Evolutionary conservation across 495 filamentous ascomycete genomes (phyloP).

Genomic region (Aspergillus incahuasiensis): DNA sequence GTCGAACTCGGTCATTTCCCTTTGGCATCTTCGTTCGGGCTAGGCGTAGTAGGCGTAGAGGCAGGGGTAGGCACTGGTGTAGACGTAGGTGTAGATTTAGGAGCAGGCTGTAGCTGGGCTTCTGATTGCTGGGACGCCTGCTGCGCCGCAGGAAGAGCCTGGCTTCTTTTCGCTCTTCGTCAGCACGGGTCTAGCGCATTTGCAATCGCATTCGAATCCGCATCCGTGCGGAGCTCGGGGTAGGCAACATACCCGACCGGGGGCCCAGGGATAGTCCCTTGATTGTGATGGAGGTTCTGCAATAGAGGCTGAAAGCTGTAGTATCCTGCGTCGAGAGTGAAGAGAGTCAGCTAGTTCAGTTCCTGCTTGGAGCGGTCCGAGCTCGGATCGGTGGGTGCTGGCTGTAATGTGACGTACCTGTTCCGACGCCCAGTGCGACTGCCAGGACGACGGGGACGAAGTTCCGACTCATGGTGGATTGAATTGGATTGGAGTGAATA

Average conservation of each 20-base stretch:
- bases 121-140: neutral
- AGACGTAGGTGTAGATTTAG: neutral
- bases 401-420: constrained; percentile 22
- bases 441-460: constrained; percentile 35
- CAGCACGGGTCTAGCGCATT: neutral
- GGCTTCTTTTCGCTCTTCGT: neutral
- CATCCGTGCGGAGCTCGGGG: no score
- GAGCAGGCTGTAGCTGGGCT: neutral
- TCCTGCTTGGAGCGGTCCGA: neutral
- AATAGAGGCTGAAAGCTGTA: constrained; percentile 29
- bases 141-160: neutral
- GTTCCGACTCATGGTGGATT: constrained; percentile 37
- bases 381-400: no score
- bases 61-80: neutral
- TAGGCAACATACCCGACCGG: constrained; percentile 10
- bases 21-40: neutral
- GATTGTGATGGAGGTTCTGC: constrained; percentile 9
- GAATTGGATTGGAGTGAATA: no score
- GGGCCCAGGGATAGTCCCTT: neutral
- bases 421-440: constrained; percentile 38
- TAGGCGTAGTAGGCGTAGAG: no score
- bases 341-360: neutral
- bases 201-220: neutral
- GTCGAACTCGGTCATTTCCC: neutral
- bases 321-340: constrained; percentile 19